phyloP scores from a whole-genome alignment of 148 eudicot species.

The Limonium bicolor region DNA sequence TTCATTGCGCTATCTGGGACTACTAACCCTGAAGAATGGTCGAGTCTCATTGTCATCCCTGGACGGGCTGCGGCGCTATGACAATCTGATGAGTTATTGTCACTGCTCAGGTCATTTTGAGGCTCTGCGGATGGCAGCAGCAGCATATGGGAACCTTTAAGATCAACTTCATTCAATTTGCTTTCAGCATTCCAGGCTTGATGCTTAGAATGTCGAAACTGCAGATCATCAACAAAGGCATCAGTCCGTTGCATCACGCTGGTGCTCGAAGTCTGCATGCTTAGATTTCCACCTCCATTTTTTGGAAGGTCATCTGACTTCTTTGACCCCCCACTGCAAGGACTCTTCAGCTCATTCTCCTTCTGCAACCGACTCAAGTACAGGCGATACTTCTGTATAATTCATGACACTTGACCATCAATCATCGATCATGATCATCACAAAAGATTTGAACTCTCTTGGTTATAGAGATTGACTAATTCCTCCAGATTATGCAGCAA shows the following conservation, averaged over 20 bases:
- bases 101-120: constrained; percentile 15
- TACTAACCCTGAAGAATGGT: constrained; percentile 16
- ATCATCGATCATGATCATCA: neutral
- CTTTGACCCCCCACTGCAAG: constrained; percentile 5
- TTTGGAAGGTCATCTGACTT: neutral
- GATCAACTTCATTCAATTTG: constrained; percentile 17
- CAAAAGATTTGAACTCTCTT: neutral
- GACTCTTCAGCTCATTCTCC: constrained; percentile 36
- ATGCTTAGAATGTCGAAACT: constrained; percentile 16
- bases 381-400: constrained; percentile 88
- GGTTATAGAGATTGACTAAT: neutral
- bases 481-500: neutral
- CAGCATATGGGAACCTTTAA: constrained; percentile 17
- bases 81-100: constrained; percentile 22
- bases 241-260: constrained; percentile 20
- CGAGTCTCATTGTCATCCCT: constrained; percentile 13
- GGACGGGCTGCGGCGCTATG: constrained; percentile 21
- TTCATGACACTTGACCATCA: neutral
- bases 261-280: constrained; percentile 33
- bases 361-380: constrained; percentile 66
- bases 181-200: constrained; percentile 18
- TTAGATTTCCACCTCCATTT: constrained; percentile 12
- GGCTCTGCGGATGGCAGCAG: constrained; percentile 28
- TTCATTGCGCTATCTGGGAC: constrained; percentile 16
- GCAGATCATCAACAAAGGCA: constrained; percentile 13